Evolutionary conservation across 805 yeast species (phyloP).

Genomic region (Kodamaea kaohsiungensis): DNA sequence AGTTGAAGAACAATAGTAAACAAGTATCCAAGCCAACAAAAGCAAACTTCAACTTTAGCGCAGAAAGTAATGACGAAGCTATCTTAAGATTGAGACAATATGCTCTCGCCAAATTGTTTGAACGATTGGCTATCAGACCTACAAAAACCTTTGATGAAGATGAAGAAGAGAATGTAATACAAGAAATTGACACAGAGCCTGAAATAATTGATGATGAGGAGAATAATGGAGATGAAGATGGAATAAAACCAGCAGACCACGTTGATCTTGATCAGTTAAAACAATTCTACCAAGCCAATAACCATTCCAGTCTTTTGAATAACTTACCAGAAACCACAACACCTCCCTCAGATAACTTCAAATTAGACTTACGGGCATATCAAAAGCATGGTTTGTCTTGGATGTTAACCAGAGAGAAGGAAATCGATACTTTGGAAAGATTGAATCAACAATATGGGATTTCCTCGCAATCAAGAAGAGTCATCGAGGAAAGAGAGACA

Average conservation of each 20-base stretch:
- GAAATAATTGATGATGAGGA: constrained; percentile 8
- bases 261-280: constrained; percentile 72
- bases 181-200: constrained; percentile 6
- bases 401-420: constrained; percentile 83
- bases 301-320: constrained; percentile 55
- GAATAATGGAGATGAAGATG: constrained; percentile 13
- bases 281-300: constrained; percentile 71
- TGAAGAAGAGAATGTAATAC: background rate
- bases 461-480: constrained; percentile 28
- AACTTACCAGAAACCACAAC: constrained; percentile 66
- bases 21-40: constrained; percentile 6
- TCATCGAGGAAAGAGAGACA: constrained; percentile 35
- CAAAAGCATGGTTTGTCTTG: constrained; percentile 86
- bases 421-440: constrained; percentile 45
- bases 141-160: constrained; percentile 15
- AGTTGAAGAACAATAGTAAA: constrained; percentile 14
- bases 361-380: constrained; percentile 64
- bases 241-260: constrained; percentile 31
- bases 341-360: constrained; percentile 48
- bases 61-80: constrained; percentile 57
- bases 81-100: constrained; percentile 52
- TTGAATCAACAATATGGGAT: constrained; percentile 19
- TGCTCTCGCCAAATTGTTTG: constrained; percentile 58
- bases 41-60: constrained; percentile 25
- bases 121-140: constrained; percentile 42